Conservation (phyloP, 179 eudicot species). For the Spinacia oleracea region DNA sequence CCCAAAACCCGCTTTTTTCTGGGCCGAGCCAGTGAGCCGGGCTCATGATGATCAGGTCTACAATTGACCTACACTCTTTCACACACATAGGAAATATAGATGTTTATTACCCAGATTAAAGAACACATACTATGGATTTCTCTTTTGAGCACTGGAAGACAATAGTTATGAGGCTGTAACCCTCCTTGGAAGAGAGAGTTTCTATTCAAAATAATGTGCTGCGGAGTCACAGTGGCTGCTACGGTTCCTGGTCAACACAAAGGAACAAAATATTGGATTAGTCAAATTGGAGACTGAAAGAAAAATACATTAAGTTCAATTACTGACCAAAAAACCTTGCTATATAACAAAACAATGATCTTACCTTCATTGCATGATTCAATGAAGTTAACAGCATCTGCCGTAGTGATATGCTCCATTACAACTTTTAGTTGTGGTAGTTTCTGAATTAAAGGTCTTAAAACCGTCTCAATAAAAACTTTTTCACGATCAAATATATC, state of each 20-base stretch:
- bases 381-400: constrained; percentile 79
- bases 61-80: background rate
- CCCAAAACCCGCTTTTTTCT: too few species aligned
- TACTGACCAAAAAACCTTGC: background rate
- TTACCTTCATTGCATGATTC: constrained; percentile 73
- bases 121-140: constrained; percentile 74
- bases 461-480: constrained; percentile 68
- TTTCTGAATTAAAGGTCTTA: constrained; percentile 67
- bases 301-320: background rate
- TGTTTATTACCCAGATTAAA: background rate
- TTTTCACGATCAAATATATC: constrained; percentile 94
- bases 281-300: constrained; percentile 6
- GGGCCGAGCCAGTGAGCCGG: too few species aligned
- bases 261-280: background rate
- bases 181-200: constrained; percentile 94
- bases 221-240: constrained; percentile 96
- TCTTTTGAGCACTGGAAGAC: constrained; percentile 95
- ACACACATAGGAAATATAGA: background rate
- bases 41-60: too few species aligned
- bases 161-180: constrained; percentile 82
- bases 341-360: background rate
- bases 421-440: constrained; percentile 85
- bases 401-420: constrained; percentile 96
- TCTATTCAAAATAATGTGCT: constrained; percentile 84
- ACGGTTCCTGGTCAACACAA: constrained; percentile 50